These are phyloP conservation scores for Cupressus sempervirens DNA, from an alignment of 75 land plant genomes.

Conservation along the genomic window DNA sequence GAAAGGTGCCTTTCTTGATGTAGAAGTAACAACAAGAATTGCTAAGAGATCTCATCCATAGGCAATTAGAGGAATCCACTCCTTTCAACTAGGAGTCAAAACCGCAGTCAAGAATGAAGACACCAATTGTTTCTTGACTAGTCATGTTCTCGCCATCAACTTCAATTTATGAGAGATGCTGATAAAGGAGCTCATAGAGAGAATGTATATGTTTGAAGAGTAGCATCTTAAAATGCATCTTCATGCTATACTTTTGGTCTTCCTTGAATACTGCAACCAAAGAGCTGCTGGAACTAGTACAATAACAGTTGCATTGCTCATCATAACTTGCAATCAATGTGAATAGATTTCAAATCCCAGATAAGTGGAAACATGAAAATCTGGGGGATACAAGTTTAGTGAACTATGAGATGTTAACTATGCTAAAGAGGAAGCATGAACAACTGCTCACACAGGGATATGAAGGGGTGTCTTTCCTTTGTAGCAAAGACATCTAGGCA, in stretches of 20 bases:
- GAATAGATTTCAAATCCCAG: background rate
- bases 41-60: too few species aligned
- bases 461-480: too few species aligned
- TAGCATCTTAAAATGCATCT: background rate
- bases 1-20: too few species aligned
- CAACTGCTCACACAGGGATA: too few species aligned
- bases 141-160: background rate
- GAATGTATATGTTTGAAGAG: background rate
- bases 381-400: background rate
- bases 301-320: background rate
- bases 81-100: too few species aligned
- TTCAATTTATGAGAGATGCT: background rate
- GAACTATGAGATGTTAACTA: background rate
- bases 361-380: background rate
- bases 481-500: too few species aligned
- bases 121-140: background rate
- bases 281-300: background rate
- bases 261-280: constrained; percentile 1
- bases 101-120: too few species aligned
- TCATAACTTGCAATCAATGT: background rate
- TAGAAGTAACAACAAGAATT: too few species aligned
- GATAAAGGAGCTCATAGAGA: background rate
- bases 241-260: constrained; percentile 1
- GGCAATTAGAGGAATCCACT: too few species aligned
- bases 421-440: background rate